Percentiles rank a stretch among this genome's conserved stretches.
phyloP scores from a whole-genome alignment of 2,329 filamentous ascomycete species.

The Colletotrichum lindemuthianum region DNA sequence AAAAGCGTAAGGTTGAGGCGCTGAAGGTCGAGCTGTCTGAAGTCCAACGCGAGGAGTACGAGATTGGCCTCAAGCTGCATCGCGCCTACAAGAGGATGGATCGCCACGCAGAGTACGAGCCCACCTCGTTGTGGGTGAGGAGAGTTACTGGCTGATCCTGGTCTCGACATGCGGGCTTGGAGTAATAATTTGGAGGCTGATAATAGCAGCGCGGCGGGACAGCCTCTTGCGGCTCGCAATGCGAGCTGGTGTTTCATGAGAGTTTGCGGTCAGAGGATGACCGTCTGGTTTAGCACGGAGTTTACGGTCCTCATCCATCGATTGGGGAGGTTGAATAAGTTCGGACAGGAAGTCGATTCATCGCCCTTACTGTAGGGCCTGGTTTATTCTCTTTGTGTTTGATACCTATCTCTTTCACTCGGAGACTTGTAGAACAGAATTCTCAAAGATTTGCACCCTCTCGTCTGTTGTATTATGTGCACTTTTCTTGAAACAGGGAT shows the following conservation, averaged over 20 bases:
- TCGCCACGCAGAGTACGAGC: constrained; percentile 71
- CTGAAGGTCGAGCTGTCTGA: constrained; percentile 76
- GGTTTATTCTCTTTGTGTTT: constrained; percentile 13
- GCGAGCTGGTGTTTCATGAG: constrained; percentile 30
- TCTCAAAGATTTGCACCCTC: neutral
- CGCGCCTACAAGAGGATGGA: constrained; percentile 80
- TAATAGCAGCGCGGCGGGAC: constrained; percentile 1
- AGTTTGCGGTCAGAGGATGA: constrained; percentile 15
- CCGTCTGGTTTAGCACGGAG: constrained; percentile 13
- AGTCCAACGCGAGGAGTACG: constrained; percentile 80
- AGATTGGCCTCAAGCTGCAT: constrained; percentile 79
- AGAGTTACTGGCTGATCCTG: constrained; percentile 70
- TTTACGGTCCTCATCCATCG: constrained; percentile 1
- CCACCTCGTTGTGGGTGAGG: constrained; percentile 80
- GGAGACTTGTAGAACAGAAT: constrained; percentile 21
- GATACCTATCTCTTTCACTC: constrained; percentile 22
- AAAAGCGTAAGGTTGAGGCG: constrained; percentile 73
- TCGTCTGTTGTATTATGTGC: too few species aligned
- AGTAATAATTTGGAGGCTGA: neutral
- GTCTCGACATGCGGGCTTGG: neutral
- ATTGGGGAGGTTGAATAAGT: neutral
- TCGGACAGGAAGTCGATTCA: neutral
- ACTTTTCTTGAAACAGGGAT: too few species aligned
- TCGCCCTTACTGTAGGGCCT: neutral
- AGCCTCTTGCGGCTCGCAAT: constrained; percentile 1